Percentiles rank a stretch among this genome's conserved stretches.
phyloP scores from a whole-genome alignment of 352 stramenopile genomes.

The Globisporangium cederbergense region DNA sequence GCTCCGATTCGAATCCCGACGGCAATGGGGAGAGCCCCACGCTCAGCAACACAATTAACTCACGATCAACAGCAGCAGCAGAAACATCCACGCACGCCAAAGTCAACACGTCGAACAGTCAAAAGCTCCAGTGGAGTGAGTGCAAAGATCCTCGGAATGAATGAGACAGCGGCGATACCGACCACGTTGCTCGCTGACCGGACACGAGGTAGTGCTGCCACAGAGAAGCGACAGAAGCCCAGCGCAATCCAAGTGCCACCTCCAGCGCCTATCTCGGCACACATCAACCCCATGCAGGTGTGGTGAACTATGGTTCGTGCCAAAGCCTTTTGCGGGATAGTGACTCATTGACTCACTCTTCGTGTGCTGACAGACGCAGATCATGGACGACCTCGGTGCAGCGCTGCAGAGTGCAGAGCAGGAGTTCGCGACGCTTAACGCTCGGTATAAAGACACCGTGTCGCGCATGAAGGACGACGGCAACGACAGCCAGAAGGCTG shows the following conservation, averaged over 20 bases:
- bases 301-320: neutral
- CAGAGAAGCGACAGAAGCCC: constrained; percentile 20
- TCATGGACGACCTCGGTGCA: constrained; percentile 50
- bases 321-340: neutral
- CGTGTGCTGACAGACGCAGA: constrained; percentile 32
- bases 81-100: neutral
- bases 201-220: neutral
- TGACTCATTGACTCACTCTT: neutral
- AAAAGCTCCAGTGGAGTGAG: constrained; percentile 1
- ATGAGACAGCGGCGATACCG: neutral
- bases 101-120: neutral
- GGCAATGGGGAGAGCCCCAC: neutral
- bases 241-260: constrained; percentile 40
- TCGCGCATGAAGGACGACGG: constrained; percentile 31
- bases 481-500: constrained; percentile 2
- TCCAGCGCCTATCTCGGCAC: constrained; percentile 24
- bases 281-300: constrained; percentile 59
- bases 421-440: constrained; percentile 49
- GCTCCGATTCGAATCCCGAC: constrained; percentile 13
- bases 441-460: constrained; percentile 36
- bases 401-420: constrained; percentile 36
- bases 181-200: constrained; percentile 16
- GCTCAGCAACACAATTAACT: neutral
- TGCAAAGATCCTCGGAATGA: constrained; percentile 18
- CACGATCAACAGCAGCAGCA: constrained; percentile 1